These are phyloP conservation scores for Cryptococcus sp. DNA, from an alignment of 1,284 basidiomycete species.

Conservation along the genomic window DNA sequence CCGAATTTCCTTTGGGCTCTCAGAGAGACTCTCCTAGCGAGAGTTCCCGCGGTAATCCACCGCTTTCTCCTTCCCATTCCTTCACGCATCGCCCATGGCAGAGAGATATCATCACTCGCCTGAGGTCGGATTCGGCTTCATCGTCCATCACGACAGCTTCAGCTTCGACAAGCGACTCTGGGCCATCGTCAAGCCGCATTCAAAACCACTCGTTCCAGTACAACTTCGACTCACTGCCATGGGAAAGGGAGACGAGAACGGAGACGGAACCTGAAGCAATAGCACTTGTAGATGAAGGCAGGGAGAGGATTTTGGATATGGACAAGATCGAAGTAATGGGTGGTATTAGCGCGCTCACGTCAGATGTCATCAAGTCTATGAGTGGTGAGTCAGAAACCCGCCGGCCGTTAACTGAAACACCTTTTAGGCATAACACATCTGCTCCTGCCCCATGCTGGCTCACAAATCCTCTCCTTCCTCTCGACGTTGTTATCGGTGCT, in stretches of 20 bases:
- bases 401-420: conserved; percentile 9
- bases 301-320: conserved; percentile 42
- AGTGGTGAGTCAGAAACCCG: conserved; percentile 30
- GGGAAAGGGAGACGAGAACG: conserved; percentile 19
- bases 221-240: conserved; percentile 24
- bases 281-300: conserved; percentile 46
- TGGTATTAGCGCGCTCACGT: conserved; percentile 34
- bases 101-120: conserved; percentile 29
- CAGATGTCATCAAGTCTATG: conserved; percentile 31
- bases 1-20: conserved; percentile 13
- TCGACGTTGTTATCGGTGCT: conserved; percentile 68
- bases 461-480: conserved; percentile 69
- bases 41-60: conserved; percentile 16
- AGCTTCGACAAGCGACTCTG: conserved; percentile 23
- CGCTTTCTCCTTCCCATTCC: conserved; percentile 19
- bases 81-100: conserved; percentile 39
- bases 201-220: conserved; percentile 18
- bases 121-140: conserved; percentile 41
- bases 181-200: conserved; percentile 21
- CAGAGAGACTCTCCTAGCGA: conserved; percentile 12
- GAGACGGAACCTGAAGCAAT: conserved; percentile 38
- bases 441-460: conserved; percentile 71
- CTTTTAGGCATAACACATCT: conserved; percentile 80
- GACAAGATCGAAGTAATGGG: conserved; percentile 45
- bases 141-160: conserved; percentile 35